These are phyloP conservation scores for Pseudozyma flocculosa DNA, from an alignment of 1,284 basidiomycete species.

Conservation along the genomic window DNA sequence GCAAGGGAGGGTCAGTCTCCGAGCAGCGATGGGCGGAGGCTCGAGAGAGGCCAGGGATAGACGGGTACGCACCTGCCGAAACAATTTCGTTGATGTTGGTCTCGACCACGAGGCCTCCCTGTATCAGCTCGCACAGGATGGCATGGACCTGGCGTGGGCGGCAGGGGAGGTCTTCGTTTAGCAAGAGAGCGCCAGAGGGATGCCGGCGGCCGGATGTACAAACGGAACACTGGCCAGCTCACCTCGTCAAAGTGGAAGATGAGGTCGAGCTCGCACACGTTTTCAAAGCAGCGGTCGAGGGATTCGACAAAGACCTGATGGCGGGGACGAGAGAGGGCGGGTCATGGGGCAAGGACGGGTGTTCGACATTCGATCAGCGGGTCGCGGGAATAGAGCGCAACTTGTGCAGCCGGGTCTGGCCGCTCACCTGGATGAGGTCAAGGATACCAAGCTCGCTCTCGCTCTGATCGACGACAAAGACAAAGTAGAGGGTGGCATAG, in stretches of 20 bases:
- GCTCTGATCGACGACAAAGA: conserved; percentile 90
- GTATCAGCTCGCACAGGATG: conserved; percentile 89
- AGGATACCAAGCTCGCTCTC: conserved; percentile 95
- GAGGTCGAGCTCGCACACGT: conserved; percentile 96
- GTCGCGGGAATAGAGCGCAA: too few relatives aligned
- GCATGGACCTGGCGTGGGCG: conserved; percentile 70
- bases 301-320: conserved; percentile 90
- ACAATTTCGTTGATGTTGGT: conserved; percentile 93
- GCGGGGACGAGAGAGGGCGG: neutral
- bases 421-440: conserved; percentile 87
- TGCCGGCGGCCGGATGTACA: too few relatives aligned
- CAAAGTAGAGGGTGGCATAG: conserved; percentile 95
- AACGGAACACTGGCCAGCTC: too few relatives aligned
- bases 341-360: too few relatives aligned
- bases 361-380: too few relatives aligned
- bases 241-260: conserved; percentile 99
- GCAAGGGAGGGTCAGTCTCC: too few relatives aligned
- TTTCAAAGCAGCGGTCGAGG: conserved; percentile 91
- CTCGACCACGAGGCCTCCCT: conserved; percentile 96
- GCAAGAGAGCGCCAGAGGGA: neutral
- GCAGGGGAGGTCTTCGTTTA: conserved; percentile 56
- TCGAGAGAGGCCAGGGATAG: neutral
- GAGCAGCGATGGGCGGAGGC: neutral
- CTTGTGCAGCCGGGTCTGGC: too few relatives aligned
- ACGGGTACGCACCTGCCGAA: conserved; percentile 65